Conservation (phyloP, 2,329 filamentous ascomycete genomes). For the Cytospora chrysosperma region DNA sequence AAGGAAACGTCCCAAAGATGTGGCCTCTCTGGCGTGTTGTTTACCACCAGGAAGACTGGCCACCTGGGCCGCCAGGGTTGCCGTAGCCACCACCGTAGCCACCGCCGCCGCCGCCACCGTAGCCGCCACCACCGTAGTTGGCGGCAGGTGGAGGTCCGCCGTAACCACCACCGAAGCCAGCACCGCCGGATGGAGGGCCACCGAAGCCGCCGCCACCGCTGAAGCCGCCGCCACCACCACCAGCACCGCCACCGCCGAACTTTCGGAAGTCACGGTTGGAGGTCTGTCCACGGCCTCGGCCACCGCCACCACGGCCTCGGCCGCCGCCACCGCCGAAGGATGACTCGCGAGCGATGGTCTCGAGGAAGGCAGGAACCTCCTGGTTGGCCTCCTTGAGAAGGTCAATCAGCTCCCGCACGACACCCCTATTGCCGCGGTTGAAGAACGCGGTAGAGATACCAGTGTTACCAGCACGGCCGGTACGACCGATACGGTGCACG, state of each 20-base stretch:
- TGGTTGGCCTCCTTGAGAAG: constrained; percentile 98
- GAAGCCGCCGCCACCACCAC: constrained; percentile 46
- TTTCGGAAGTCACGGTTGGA: constrained; percentile 90
- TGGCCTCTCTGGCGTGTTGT: constrained; percentile 22
- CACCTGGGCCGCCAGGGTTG: constrained; percentile 63
- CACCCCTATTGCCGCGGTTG: constrained; percentile 98
- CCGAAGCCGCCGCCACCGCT: constrained; percentile 44
- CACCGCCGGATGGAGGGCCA: constrained; percentile 35
- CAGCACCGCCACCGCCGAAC: constrained; percentile 58
- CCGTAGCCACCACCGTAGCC: constrained; percentile 61
- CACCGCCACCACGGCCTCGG: constrained; percentile 60
- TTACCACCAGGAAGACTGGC: constrained; percentile 71
- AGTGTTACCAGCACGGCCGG: constrained; percentile 97
- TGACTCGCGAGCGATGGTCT: constrained; percentile 95
- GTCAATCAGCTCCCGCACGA: constrained; percentile 95
- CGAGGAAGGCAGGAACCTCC: constrained; percentile 89
- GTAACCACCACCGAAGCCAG: constrained; percentile 44
- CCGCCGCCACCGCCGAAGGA: constrained; percentile 72
- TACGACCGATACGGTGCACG: constrained; percentile 99
- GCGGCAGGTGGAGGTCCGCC: constrained; percentile 35
- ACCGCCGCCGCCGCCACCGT: constrained; percentile 45
- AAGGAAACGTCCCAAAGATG: constrained; percentile 10
- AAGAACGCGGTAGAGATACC: constrained; percentile 98
- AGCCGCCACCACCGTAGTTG: constrained; percentile 37
- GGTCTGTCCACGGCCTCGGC: constrained; percentile 68